These are phyloP conservation scores for Candida pseudoglaebosa DNA, from an alignment of 805 yeast species.

Conservation along the genomic window DNA sequence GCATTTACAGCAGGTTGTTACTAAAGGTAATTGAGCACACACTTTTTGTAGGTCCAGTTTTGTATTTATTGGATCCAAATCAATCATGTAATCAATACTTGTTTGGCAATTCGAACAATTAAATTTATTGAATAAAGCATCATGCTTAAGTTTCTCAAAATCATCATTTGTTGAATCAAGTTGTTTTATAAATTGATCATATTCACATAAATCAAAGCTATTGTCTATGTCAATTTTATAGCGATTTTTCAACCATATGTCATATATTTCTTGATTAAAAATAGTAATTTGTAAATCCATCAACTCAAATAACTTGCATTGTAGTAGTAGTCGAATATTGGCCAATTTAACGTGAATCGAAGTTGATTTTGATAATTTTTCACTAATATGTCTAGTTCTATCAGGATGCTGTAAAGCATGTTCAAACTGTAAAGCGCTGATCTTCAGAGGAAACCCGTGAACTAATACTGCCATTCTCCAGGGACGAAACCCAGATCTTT, in stretches of 20 bases:
- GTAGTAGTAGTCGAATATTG: slow-evolving; percentile 41
- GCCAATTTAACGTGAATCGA: slow-evolving; percentile 47
- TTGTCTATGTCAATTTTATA: slow-evolving; percentile 20
- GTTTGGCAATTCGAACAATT: slow-evolving; percentile 29
- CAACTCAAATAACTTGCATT: slow-evolving; percentile 38
- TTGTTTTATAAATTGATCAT: slow-evolving; percentile 5
- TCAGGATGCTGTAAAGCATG: slow-evolving; percentile 81
- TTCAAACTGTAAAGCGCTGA: slow-evolving; percentile 72
- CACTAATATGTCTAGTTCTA: slow-evolving; percentile 55
- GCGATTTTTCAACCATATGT: slow-evolving; percentile 33
- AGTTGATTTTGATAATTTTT: slow-evolving; percentile 26
- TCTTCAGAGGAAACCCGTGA: slow-evolving; percentile 66
- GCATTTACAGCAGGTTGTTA: slow-evolving; percentile 37
- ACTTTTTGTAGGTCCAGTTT: slow-evolving; percentile 5
- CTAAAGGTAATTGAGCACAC: slow-evolving; percentile 20
- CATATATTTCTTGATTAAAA: slow-evolving; percentile 30
- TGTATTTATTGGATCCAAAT: slow-evolving; percentile 5
- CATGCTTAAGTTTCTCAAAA: slow-evolving; percentile 10
- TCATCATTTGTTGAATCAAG: not conserved
- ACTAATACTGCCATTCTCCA: slow-evolving; percentile 68
- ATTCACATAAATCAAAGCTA: slow-evolving; percentile 12
- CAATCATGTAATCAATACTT: slow-evolving; percentile 29
- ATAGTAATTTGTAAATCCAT: slow-evolving; percentile 46
- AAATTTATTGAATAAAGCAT: slow-evolving; percentile 14
- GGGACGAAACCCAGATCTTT: slow-evolving; percentile 54